These are phyloP conservation scores for Gaultheria prostrata DNA, from an alignment of 148 eudicot genomes.

Conservation along the genomic window DNA sequence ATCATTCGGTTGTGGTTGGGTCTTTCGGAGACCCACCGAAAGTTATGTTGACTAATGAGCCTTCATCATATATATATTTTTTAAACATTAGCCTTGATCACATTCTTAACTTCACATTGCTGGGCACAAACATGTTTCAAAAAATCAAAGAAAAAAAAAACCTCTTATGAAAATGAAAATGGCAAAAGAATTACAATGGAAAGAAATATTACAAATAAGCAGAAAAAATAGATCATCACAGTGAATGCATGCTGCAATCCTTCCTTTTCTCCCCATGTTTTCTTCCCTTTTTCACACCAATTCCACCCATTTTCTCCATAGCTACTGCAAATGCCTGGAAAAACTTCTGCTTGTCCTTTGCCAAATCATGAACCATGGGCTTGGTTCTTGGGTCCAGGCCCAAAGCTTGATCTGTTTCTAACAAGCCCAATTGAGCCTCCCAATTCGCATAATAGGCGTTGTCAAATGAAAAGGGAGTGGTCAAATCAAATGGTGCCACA, in stretches of 20 bases:
- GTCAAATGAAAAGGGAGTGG: slow-evolving; percentile 78
- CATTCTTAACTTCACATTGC: too few species aligned
- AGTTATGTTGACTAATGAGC: too few species aligned
- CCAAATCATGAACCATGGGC: slow-evolving; percentile 53
- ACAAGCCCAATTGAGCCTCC: slow-evolving; percentile 62
- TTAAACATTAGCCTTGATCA: too few species aligned
- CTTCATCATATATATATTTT: too few species aligned
- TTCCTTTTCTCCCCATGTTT: slow-evolving; percentile 78
- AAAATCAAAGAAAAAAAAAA: too few species aligned
- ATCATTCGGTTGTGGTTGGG: too few species aligned
- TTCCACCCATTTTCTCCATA: slow-evolving; percentile 83
- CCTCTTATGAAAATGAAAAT: too few species aligned
- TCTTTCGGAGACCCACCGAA: too few species aligned
- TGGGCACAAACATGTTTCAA: too few species aligned
- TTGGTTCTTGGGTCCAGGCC: slow-evolving; percentile 64
- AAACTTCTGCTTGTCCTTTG: slow-evolving; percentile 59
- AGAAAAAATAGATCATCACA: slow-evolving; percentile 7
- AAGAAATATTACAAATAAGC: background rate
- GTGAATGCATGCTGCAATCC: slow-evolving; percentile 52
- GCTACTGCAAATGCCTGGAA: slow-evolving; percentile 61
- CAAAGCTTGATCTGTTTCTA: slow-evolving; percentile 66
- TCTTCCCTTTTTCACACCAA: slow-evolving; percentile 67
- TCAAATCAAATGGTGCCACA: slow-evolving; percentile 89
- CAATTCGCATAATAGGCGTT: slow-evolving; percentile 78
- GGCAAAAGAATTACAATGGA: too few species aligned